A percentile compares a stretch with the other conserved stretches of the same genome.
Evolutionary conservation across 768 basidiomycete genomes (phyloP).

Genomic region (Naganishia friedmannii): DNA sequence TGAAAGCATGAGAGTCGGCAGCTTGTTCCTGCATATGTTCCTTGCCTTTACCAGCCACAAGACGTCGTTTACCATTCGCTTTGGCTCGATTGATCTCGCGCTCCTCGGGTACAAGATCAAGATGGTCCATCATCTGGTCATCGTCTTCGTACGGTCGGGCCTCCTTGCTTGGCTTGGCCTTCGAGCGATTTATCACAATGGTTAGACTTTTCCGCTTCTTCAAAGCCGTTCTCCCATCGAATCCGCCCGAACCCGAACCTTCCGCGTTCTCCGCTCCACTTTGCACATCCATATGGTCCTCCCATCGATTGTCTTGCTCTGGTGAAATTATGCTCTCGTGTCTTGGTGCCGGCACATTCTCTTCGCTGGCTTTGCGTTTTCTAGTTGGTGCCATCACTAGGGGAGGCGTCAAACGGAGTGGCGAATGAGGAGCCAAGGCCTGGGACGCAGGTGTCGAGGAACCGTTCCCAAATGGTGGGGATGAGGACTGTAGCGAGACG

Average conservation of each 20-base stretch:
- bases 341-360: neutral
- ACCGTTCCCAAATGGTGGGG: neutral
- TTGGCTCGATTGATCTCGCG: neutral
- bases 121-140: neutral
- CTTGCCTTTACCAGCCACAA: neutral
- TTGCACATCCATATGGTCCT: neutral
- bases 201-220: neutral
- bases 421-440: neutral
- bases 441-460: neutral
- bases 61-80: neutral
- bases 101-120: neutral
- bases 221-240: neutral
- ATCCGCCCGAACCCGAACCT: neutral
- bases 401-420: neutral
- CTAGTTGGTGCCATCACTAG: neutral
- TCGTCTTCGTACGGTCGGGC: neutral
- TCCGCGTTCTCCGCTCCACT: neutral
- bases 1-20: neutral
- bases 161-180: neutral
- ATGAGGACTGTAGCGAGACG: neutral
- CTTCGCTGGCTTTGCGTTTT: constrained; percentile 1
- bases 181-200: neutral
- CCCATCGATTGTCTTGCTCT: neutral
- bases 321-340: neutral
- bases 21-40: neutral